Percentiles rank a stretch among this genome's conserved stretches.
These are phyloP conservation scores for Pyrenula aspistea DNA, from an alignment of 495 filamentous ascomycete species.

Conservation along the genomic window DNA sequence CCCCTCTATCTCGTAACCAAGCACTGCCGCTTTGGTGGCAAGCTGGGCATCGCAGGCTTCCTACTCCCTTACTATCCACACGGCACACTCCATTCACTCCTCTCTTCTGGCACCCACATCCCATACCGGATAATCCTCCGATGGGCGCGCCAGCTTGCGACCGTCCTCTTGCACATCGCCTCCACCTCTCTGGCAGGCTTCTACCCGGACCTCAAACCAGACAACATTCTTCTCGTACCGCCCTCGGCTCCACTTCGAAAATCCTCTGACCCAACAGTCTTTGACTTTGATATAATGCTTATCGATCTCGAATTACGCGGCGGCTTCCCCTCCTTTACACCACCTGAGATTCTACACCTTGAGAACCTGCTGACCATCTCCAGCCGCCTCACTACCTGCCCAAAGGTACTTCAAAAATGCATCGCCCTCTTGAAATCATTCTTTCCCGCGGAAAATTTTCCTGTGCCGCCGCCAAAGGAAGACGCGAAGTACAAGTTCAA, in stretches of 20 bases:
- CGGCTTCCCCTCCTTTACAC: not conserved
- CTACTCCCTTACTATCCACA: constrained; percentile 15
- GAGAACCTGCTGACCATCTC: not conserved
- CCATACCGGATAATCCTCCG: constrained; percentile 8
- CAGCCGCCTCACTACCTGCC: not conserved
- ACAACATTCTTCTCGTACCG: constrained; percentile 13
- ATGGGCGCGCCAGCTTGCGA: constrained; percentile 17
- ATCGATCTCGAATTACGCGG: not conserved
- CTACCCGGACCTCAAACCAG: constrained; percentile 25
- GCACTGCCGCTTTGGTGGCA: constrained; percentile 18
- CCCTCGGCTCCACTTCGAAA: not conserved
- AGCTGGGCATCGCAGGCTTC: constrained; percentile 20
- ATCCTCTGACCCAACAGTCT: not conserved
- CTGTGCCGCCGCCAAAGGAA: not conserved
- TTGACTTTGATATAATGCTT: not conserved
- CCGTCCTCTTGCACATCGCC: constrained; percentile 20
- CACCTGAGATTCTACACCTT: not conserved
- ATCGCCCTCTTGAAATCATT: not conserved
- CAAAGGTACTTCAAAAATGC: not conserved
- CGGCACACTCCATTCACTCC: constrained; percentile 14
- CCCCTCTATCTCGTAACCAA: constrained; percentile 20
- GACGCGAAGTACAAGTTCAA: not conserved
- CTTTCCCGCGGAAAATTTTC: not conserved
- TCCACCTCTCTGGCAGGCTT: constrained; percentile 9
- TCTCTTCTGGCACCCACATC: constrained; percentile 5